Evolutionary conservation across 192 early-diverging fungal species (phyloP).

Genomic region (Dimargaris cristalligena): DNA sequence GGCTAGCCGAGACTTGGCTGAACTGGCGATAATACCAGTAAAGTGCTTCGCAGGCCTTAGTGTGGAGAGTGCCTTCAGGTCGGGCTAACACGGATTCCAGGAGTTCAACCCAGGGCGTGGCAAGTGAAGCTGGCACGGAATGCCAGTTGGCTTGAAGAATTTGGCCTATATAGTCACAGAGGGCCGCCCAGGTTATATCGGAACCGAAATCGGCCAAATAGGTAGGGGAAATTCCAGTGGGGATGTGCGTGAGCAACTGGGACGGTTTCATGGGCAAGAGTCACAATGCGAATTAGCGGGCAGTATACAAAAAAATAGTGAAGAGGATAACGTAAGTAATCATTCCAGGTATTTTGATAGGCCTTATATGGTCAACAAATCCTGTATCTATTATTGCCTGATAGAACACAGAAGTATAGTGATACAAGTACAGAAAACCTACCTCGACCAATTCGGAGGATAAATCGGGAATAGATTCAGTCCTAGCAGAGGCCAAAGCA

Average conservation of each 20-base stretch:
- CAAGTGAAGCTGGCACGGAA: constrained; percentile 7
- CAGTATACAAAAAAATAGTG: too few species aligned
- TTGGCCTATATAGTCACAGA: constrained; percentile 27
- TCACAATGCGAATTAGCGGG: too few species aligned
- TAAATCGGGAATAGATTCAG: not conserved
- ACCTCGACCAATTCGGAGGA: too few species aligned
- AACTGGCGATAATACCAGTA: constrained; percentile 18
- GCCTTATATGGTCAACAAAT: constrained; percentile 11
- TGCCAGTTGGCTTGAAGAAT: constrained; percentile 25
- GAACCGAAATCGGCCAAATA: constrained; percentile 41
- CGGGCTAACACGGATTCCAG: constrained; percentile 14
- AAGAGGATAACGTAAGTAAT: too few species aligned
- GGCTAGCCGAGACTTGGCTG: not conserved
- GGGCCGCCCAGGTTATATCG: constrained; percentile 28
- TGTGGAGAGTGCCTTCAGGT: constrained; percentile 14
- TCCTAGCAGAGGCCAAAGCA: constrained; percentile 13
- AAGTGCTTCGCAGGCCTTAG: constrained; percentile 19
- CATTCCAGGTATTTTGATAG: too few species aligned
- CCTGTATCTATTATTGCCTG: not conserved
- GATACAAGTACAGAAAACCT: not conserved
- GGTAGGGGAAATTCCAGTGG: constrained; percentile 16
- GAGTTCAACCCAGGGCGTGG: constrained; percentile 17
- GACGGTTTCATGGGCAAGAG: too few species aligned
- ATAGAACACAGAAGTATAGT: not conserved
- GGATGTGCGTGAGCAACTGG: too few species aligned